phyloP scores from a whole-genome alignment of 1,284 basidiomycete species.

The Cutaneotrichosporon mucoides region DNA sequence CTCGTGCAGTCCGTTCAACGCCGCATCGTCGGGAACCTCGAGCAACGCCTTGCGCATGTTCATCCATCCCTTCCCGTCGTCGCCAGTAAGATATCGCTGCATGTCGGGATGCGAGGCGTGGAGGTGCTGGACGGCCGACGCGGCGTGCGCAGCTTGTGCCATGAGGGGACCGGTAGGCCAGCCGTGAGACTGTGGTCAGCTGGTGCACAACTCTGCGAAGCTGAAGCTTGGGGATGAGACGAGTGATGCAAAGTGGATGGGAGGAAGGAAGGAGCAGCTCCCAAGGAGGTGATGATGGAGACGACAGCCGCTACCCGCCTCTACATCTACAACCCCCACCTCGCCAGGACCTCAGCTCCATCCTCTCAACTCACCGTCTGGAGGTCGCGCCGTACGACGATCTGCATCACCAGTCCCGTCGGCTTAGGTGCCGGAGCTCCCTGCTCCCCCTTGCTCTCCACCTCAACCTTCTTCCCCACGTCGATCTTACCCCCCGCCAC shows the following conservation, averaged over 20 bases:
- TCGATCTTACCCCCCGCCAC: no score
- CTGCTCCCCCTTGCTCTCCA: no score
- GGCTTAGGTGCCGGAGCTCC: conserved; percentile 18
- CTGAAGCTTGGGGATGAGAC: no score
- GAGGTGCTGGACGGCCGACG: conserved; percentile 47
- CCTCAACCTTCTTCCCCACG: no score
- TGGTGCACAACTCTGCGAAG: not conserved
- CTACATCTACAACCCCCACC: no score
- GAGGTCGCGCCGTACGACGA: conserved; percentile 45
- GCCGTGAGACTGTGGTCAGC: conserved; percentile 25
- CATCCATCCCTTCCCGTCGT: conserved; percentile 36
- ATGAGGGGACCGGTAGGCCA: conserved; percentile 54
- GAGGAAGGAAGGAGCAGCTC: no score
- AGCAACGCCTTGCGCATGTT: conserved; percentile 44
- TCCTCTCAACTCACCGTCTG: conserved; percentile 29
- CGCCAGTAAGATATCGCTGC: conserved; percentile 36
- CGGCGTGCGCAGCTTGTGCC: conserved; percentile 53
- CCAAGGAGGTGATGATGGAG: no score
- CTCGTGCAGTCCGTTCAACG: conserved; percentile 33
- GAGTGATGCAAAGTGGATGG: no score
- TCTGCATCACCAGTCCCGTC: conserved; percentile 48
- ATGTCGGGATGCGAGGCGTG: conserved; percentile 36
- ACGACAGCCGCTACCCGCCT: no score
- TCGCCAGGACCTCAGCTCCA: no score
- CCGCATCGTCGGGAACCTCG: conserved; percentile 40